A percentile compares a stretch with the other conserved stretches of the same genome.
Evolutionary conservation across 768 basidiomycete species (phyloP).

Genomic region (Termitomyces bulborhizus): DNA sequence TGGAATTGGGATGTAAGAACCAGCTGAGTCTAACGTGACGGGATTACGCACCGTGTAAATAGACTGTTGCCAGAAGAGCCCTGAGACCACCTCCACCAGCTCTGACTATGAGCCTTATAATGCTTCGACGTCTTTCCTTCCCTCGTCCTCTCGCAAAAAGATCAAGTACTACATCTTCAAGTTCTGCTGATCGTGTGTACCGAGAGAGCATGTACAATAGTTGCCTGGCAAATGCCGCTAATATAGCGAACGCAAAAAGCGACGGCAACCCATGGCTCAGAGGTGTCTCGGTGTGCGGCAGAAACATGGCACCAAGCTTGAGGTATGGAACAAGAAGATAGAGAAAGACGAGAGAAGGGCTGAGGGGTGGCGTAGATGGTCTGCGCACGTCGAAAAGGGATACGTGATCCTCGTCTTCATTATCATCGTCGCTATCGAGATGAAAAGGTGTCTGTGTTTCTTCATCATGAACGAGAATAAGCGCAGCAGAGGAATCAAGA

Average conservation of each 20-base stretch:
- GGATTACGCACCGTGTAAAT: constrained; percentile 54
- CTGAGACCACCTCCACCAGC: constrained; percentile 37
- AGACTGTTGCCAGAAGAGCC: constrained; percentile 51
- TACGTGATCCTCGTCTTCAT: constrained; percentile 33
- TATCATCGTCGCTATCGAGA: constrained; percentile 30
- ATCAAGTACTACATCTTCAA: constrained; percentile 61
- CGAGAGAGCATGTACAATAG: constrained; percentile 76
- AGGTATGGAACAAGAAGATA: constrained; percentile 67
- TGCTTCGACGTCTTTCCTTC: constrained; percentile 38
- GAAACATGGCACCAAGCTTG: constrained; percentile 62
- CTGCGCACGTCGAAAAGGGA: constrained; percentile 37
- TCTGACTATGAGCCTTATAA: constrained; percentile 40
- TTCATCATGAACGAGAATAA: constrained; percentile 57
- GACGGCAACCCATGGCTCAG: constrained; percentile 44
- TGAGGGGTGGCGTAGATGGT: constrained; percentile 44
- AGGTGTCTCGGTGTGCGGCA: constrained; percentile 43
- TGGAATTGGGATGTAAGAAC: constrained; percentile 21
- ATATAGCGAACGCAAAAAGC: constrained; percentile 46
- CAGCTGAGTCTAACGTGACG: neutral
- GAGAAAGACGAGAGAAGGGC: constrained; percentile 53
- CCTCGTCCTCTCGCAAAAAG: constrained; percentile 51
- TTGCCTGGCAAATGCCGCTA: constrained; percentile 58
- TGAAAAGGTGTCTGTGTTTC: constrained; percentile 38
- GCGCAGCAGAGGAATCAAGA: constrained; percentile 42
- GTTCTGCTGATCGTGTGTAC: constrained; percentile 57